Conservation (phyloP, 2,329 filamentous ascomycete genomes). For the Phaeoacremonium minimum region DNA sequence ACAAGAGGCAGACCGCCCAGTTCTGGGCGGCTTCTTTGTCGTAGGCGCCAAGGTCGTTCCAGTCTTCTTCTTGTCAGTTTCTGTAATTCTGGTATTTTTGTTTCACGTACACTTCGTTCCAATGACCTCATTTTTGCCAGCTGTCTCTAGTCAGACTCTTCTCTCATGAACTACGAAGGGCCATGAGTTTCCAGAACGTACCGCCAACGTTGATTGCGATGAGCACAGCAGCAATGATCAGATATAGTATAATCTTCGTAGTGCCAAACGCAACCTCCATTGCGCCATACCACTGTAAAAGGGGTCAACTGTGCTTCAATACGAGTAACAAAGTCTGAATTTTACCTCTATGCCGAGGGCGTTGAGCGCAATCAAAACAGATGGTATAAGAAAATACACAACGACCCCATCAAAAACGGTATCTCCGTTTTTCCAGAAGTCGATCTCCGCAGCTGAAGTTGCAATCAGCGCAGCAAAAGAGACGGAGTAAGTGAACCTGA, state of each 20-base stretch:
- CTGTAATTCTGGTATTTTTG: not conserved
- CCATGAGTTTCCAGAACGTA: conserved; percentile 3
- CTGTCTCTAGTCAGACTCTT: not conserved
- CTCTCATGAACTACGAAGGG: not conserved
- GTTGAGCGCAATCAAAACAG: conserved; percentile 15
- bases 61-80: conserved; percentile 9
- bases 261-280: conserved; percentile 18
- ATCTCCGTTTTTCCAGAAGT: conserved; percentile 15
- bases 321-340: not conserved
- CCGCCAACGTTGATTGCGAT: conserved; percentile 13
- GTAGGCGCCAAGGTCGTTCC: conserved; percentile 9
- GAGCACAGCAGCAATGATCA: conserved; percentile 14
- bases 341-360: conserved; percentile 17
- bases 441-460: conserved; percentile 15
- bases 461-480: conserved; percentile 19
- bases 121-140: not conserved
- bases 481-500: conserved; percentile 21
- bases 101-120: conserved; percentile 3
- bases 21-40: conserved; percentile 13
- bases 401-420: conserved; percentile 10
- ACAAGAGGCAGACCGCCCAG: conserved; percentile 19
- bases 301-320: not conserved
- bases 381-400: conserved; percentile 17
- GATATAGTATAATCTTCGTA: conserved; percentile 18
- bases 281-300: conserved; percentile 19